Evolutionary conservation across 306 rosid species (phyloP), one percentile per base, ranked within the genome.

Genomic region (Cucumis hystrix): DNA sequence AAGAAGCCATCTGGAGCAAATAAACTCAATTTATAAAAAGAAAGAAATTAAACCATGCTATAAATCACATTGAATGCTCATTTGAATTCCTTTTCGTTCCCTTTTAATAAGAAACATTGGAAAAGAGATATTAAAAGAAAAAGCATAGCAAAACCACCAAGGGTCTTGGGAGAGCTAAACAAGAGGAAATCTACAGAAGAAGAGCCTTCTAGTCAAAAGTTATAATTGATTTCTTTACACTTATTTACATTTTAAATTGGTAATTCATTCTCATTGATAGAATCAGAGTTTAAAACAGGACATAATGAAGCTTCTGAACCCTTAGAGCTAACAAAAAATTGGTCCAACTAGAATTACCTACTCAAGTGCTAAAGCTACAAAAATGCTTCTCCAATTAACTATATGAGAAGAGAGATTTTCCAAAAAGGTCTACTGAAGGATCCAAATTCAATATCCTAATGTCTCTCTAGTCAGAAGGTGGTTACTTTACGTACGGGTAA

Each of bases 1-100:
- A 79, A 93, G 96, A 86, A 93, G 96, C 98, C 98, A 93, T 80
- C 97, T 91, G 92, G 56, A 78, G 74, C 82, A 84, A 78, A 83
- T 45, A 77, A 70, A 47, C 40, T 47, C 75, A 69, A 21, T 15
- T 23, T 8, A 65, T 65, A 13, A 65, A 65, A 65, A 68, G 37
- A 68, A 68, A 20, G 35, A 43, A 68, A 43, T 13, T 21, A 68
- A 43, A n/a, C 10, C 54, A 30, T 40, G 37, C 56, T 20, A 41
- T 17, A 67, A 68, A 68, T 68, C 15, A 43, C 37, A 68, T 65
- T 21, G 54, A 68, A 68, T 68, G 35, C 18, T 43, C 45, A 63
- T 64, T 64, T 6, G 16, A 16, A 15, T 64, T 40, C 14, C 2
- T 67, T 6, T 20, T 43, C 2, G 13, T 47, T 12, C 3, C 4